phyloP scores from a whole-genome alignment of 805 yeast genomes.

The Candida piceae region DNA sequence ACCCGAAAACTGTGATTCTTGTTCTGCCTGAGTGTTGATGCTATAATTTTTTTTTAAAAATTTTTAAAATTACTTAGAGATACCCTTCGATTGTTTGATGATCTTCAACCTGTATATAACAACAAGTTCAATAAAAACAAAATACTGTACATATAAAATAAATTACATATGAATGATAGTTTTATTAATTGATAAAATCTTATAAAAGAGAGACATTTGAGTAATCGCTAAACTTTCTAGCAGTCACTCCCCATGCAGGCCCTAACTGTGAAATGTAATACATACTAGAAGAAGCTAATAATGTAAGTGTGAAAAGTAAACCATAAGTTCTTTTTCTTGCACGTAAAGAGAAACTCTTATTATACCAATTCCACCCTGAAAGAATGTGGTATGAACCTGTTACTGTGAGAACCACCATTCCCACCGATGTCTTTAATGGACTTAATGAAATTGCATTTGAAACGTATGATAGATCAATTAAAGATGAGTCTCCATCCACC shows the following conservation, averaged over 20 bases:
- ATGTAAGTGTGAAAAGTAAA: slow-evolving; percentile 32
- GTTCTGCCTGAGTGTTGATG: slow-evolving; percentile 30
- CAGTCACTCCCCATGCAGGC: slow-evolving; percentile 19
- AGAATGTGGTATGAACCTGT: slow-evolving; percentile 47
- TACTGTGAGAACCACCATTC: slow-evolving; percentile 33
- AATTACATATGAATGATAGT: too few species aligned
- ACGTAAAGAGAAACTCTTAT: slow-evolving; percentile 33
- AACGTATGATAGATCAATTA: slow-evolving; percentile 48
- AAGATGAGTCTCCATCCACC: slow-evolving; percentile 61
- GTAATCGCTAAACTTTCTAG: slow-evolving; percentile 17
- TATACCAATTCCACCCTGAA: slow-evolving; percentile 48
- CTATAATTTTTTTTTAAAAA: too few species aligned
- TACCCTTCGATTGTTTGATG: too few species aligned
- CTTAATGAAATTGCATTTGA: slow-evolving; percentile 30
- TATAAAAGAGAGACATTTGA: too few species aligned
- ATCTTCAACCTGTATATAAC: too few species aligned
- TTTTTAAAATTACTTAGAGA: too few species aligned
- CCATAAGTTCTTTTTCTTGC: slow-evolving; percentile 43
- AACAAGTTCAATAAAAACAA: too few species aligned
- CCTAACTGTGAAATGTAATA: slow-evolving; percentile 19
- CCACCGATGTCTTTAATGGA: slow-evolving; percentile 12
- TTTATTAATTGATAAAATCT: too few species aligned
- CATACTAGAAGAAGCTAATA: slow-evolving; percentile 35
- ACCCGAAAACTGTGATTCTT: slow-evolving; percentile 35
- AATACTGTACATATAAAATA: too few species aligned